A percentile compares a stretch with the other conserved stretches of the same genome.
Evolutionary conservation across 805 yeast species (phyloP).

Genomic region (Lachancea nothofagi): DNA sequence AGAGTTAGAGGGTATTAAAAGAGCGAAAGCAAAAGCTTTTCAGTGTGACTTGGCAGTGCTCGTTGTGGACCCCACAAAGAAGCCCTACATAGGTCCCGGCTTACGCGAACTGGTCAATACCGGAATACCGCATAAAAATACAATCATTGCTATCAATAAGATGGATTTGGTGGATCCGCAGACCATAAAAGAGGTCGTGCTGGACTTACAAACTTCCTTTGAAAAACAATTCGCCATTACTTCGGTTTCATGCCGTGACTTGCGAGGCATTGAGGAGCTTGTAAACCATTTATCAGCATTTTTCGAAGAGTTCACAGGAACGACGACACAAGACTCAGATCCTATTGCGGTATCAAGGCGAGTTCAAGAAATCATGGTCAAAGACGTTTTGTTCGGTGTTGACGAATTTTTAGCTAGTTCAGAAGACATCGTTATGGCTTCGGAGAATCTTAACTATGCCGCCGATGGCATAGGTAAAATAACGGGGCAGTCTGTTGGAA

Average conservation of each 20-base stretch:
- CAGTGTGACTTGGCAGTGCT: conserved; percentile 66
- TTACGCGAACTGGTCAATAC: conserved; percentile 36
- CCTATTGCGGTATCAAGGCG: conserved; percentile 73
- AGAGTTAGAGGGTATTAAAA: conserved; percentile 73
- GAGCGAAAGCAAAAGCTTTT: conserved; percentile 59
- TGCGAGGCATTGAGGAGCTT: conserved; percentile 51
- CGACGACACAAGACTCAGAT: conserved; percentile 39
- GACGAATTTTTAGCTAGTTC: conserved; percentile 51
- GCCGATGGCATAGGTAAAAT: conserved; percentile 87
- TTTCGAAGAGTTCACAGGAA: conserved; percentile 33
- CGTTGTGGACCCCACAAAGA: conserved; percentile 39
- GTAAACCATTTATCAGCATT: conserved; percentile 36
- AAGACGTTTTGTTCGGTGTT: conserved; percentile 74
- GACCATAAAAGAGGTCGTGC: conserved; percentile 19
- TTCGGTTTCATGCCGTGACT: conserved; percentile 56
- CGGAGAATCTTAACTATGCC: conserved; percentile 68
- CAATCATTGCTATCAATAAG: conserved; percentile 52
- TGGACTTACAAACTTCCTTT: conserved; percentile 21
- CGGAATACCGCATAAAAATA: conserved; percentile 23
- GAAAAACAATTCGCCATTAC: conserved; percentile 20
- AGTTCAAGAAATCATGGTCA: conserved; percentile 63
- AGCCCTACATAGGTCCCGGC: conserved; percentile 31
- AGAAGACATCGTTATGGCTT: conserved; percentile 68
- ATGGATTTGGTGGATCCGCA: conserved; percentile 41
- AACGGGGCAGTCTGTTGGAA: conserved; percentile 82